Evolutionary conservation across 345 rosid species (phyloP).

Genomic region (Eucalyptus polybractea): DNA sequence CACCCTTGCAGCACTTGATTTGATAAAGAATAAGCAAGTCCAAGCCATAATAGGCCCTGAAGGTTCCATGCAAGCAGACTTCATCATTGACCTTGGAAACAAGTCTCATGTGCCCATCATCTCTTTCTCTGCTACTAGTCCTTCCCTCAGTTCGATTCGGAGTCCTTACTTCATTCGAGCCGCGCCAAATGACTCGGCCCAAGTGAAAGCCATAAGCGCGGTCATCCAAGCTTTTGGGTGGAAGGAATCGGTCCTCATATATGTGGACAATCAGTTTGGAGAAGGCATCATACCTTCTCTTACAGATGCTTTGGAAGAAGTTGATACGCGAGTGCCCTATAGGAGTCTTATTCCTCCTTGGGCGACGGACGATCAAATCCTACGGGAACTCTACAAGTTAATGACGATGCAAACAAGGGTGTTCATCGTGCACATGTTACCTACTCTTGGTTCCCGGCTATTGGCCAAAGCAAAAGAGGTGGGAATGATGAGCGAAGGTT

Average conservation of each 20-base stretch:
- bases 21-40: neutral
- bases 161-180: neutral
- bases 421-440: neutral
- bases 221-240: neutral
- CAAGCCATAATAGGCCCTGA: neutral
- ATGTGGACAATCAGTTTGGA: neutral
- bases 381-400: neutral
- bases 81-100: neutral
- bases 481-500: neutral
- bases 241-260: neutral
- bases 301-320: neutral
- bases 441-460: rapidly evolving
- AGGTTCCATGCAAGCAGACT: neutral
- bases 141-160: neutral
- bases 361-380: neutral
- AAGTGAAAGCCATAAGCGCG: neutral
- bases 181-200: rapidly evolving
- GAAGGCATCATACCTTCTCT: neutral
- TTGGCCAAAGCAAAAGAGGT: neutral
- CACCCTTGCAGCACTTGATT: neutral
- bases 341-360: neutral
- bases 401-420: neutral
- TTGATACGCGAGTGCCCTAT: neutral
- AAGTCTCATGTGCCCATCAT: neutral
- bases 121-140: neutral